Conservation (phyloP, 1,139 yeast species). For the Sugiyamaella grinbergsii region DNA sequence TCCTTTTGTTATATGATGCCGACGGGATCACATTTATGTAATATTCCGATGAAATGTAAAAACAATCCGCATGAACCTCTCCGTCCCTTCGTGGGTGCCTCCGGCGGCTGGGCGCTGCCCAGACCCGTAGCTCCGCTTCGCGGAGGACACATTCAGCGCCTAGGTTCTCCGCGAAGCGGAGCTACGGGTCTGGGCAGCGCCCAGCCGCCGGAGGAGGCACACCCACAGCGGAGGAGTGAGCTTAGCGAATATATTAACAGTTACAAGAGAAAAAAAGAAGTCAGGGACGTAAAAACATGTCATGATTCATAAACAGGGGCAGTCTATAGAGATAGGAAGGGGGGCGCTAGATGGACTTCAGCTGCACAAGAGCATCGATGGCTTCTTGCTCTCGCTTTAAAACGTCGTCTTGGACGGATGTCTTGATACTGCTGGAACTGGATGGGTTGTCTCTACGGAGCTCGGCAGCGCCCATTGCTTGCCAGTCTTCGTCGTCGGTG, state of each 20-base stretch:
- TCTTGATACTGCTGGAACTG: not conserved
- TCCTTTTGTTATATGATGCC: constrained; percentile 16
- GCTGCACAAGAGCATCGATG: constrained; percentile 44
- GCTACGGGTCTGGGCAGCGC: too few species aligned
- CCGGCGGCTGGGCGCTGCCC: constrained; percentile 11
- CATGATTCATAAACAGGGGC: constrained; percentile 14
- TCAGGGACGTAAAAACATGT: constrained; percentile 1
- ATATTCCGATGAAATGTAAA: constrained; percentile 18
- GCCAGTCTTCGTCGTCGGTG: constrained; percentile 97
- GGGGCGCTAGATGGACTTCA: constrained; percentile 30
- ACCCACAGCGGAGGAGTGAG: too few species aligned
- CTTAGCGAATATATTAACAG: not conserved
- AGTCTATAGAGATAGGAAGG: constrained; percentile 1
- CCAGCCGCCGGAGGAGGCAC: too few species aligned
- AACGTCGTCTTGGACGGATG: constrained; percentile 13
- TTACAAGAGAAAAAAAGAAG: not conserved
- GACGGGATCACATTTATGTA: constrained; percentile 15
- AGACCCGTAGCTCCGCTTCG: too few species aligned
- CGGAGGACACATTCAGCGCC: too few species aligned
- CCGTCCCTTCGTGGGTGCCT: not conserved
- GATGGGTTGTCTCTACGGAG: constrained; percentile 33
- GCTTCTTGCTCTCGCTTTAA: constrained; percentile 43
- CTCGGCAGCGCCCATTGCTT: constrained; percentile 72
- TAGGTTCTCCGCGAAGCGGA: too few species aligned
- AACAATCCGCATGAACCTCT: constrained; percentile 14